Base-by-base conservation (phyloP, 257 asterid genomes). In the Avicennia marina region DNA sequence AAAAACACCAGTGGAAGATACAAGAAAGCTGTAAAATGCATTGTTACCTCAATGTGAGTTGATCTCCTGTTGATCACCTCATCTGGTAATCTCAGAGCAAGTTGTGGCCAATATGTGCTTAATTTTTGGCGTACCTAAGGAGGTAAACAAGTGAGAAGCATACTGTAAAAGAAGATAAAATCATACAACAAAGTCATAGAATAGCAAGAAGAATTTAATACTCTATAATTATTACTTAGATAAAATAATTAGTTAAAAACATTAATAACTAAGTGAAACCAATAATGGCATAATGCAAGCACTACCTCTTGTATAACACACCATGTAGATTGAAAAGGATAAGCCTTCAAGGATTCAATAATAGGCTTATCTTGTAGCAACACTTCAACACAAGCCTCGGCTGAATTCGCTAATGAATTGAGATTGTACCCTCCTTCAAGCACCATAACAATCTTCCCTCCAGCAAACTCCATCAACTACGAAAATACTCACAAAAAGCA, bases 381-480 rank as follows among this genome's bases (percentile, higher is more conserved):
- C 13, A 82, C 94, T 66, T 88, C 74, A 51, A 88, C 75, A 69
- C 98, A 91, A 43, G 97, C 94, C 46, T 71, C 68, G 26, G 78
- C 85, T 26, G 98, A 91, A 65, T 78, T 81, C 62, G 95, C 85
- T 43, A 86, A 54, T 12, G 98, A 89, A 10, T 69, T 78, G 72
- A 83, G 95, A 71, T 86, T 71, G 71, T 93, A 93, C 63, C 98
- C 96, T 53, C 98, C 98, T 82, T 93, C 97, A 40, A 93, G 97
- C 60, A 89, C 97, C 98, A 93, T 75, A 50, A 93, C 89, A 70
- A 93, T 82, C 79, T 84, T 93, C 46, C 98, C 97, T 29, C 73
- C 71, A 15, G 96, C 95, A 75, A 86, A 86, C 78, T 82, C 81
- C 85, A 77, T 67, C 83, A 93, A 79, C 97, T 89, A 58, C 52